Base-by-base conservation (phyloP, 2,329 filamentous ascomycete genomes). In the Albifimbria verrucaria region DNA sequence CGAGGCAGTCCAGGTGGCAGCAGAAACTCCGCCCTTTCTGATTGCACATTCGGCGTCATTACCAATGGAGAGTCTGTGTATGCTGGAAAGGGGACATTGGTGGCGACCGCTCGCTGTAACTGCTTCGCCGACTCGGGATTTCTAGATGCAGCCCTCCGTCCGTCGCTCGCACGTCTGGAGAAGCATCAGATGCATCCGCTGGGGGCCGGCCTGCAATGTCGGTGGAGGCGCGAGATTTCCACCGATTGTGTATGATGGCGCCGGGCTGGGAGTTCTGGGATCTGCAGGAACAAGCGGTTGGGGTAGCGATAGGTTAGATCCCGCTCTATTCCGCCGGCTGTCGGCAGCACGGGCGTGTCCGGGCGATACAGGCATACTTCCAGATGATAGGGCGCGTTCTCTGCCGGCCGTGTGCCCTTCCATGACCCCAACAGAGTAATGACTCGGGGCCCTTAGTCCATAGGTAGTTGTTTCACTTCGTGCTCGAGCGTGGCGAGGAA, bases 11-110 rank as follows among this genome's bases (percentile, higher is more conserved):
- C 63, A 22, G 64, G 53, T 18, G 79, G 78, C 28, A 87, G 68
- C 54, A 77, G 76, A 51, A 87, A 76, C 59, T 85, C 86, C 1
- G 81, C 76, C 7, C 74, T 74, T 12, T 76, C 70, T 26, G 60
- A 59, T 7, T 70, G 66, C 10, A 67, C 65, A 50, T 70, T 66
- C 7, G 78, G 76, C 1, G 75, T 75, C 45, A 79, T 62, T 6
- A 69, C 51, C 23, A 72, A 61, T 1, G 81, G 78, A 1, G 79
- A 81, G 56, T 92, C 89, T 2, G 79, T 77, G 57, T 85, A 5
- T 76, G 69, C 2, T 89, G 89, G 56, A 94, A 93, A 0, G 88
- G 86, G 4, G 82, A 81, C 4, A 77, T 69, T 1, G 78, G 76
- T 2, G 79, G 78, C 0, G 78, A 78, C 20, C 65, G 65, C 22